Percentiles rank a stretch among this genome's conserved stretches.
Conservation (phyloP, 2,329 filamentous ascomycete species). For the Fusarium subglutinans region DNA sequence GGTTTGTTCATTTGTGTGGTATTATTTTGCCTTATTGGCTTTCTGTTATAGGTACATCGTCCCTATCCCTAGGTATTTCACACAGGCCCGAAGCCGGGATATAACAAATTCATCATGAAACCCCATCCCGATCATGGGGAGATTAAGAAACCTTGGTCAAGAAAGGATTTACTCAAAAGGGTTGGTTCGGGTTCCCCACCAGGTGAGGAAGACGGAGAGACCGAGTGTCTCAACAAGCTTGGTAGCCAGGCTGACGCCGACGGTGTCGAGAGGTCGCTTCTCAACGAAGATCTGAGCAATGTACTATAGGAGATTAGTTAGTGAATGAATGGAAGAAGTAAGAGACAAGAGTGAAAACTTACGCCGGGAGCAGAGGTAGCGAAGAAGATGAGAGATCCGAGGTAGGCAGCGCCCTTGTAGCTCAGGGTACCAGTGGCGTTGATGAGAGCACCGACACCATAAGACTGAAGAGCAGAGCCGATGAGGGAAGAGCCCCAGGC, state of each 20-base stretch:
- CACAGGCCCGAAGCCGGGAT: conserved; percentile 21
- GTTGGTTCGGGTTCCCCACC: conserved; percentile 96
- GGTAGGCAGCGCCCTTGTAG: conserved; percentile 97
- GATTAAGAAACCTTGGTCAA: conserved; percentile 21
- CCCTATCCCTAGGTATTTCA: conserved; percentile 27
- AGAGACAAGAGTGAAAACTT: conserved; percentile 46
- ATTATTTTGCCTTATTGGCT: conserved; percentile 33
- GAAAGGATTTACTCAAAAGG: conserved; percentile 75
- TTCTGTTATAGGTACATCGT: conserved; percentile 34
- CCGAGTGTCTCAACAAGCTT: conserved; percentile 94
- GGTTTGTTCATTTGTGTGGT: conserved; percentile 28
- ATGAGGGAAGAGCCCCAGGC: conserved; percentile 91
- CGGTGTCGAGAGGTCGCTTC: conserved; percentile 90
- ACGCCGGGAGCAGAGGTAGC: conserved; percentile 89
- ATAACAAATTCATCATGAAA: conserved; percentile 34
- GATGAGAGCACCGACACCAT: conserved; percentile 88
- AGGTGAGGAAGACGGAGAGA: conserved; percentile 90
- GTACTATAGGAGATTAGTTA: conserved; percentile 64
- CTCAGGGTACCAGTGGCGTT: conserved; percentile 94
- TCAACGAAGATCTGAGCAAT: conserved; percentile 87
- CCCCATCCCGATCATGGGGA: conserved; percentile 13
- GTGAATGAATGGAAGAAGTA: too few species aligned
- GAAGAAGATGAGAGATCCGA: conserved; percentile 90
- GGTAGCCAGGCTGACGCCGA: conserved; percentile 84
- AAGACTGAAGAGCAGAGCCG: conserved; percentile 88